Evolutionary conservation across 805 yeast species (phyloP), one percentile per base, ranked within the genome.

Genomic region (Candida pseudoglaebosa): DNA sequence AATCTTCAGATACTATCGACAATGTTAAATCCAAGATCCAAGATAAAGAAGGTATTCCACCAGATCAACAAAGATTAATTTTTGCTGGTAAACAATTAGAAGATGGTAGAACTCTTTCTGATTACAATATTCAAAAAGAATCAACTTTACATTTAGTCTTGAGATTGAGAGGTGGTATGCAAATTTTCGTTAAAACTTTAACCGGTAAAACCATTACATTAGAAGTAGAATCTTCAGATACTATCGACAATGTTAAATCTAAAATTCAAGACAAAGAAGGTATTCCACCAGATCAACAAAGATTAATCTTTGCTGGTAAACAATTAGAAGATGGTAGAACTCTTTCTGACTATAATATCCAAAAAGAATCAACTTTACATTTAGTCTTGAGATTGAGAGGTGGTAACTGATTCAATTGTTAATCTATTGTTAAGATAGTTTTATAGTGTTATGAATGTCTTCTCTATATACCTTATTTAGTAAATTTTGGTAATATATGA

Each of bases 51-150:
- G 97, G 97, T 69, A 91, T 90, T 57, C 98, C 98, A 71, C 97
- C 97, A 64, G 97, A 91, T 75, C 97, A 90, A 75, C 97, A 90
- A 78, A 87, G 98, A 78, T 84, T 91, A 65, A 90, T 90, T 81
- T 90, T 91, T 67, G 98, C 97, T 67, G 98, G 98, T 80, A 91
- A 90, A 82, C 98, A 91, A 78, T 86, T 90, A 67, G 97, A 90
- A 79, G 97, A 90, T 65, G 97, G 97, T 69, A 87, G 96, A 78
- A 89, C 97, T 48, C 74, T 89, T 50, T 82, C 95, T 50, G 96
- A 89, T 75, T 89, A 89, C 90, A 89, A 89, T 84, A 89, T 89
- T 71, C 96, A 88, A 75, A 89, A 89, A 79, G 96, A 89, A 75
- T 87, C 96, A 49, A 90, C 96, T 46, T 71, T 89, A 39, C 96